Base-by-base conservation (phyloP, 2,329 filamentous ascomycete genomes). In the Penicillium sp. region DNA sequence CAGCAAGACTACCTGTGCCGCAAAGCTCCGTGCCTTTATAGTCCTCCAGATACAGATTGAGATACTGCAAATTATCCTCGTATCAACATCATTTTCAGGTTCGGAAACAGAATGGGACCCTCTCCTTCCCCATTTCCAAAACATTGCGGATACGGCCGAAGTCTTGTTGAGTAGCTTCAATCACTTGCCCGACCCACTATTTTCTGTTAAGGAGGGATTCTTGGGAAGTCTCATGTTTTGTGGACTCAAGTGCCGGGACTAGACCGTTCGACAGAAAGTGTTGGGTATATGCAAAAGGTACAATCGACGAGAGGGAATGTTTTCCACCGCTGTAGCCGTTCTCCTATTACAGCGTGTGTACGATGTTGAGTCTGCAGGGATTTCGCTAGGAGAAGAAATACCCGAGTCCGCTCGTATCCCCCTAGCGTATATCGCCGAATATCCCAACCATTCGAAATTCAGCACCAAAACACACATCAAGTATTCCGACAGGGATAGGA, bases 371-470 rank as follows among this genome's bases (percentile, higher is more conserved):
- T 38, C 38, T 38, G 18, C 46, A 1, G 46, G 52, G 9, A 21
- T 38, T 10, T 6, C 25, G 9, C 46, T 32, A 0, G 38, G 39
- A 25, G 39, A 45, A 6, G 1, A 25, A 3, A 42, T 54, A n/a
- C 52, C 46, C 7, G 52, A 42, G n/a, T 44, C 21, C 40, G 25
- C 34, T 25, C 52, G 52, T 16, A 15, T 65, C 21, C 68, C 70
- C 18, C 40, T 52, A 13, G 23, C 8, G 6, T 32, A 41, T 3
- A 39, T 53, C 12, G 51, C 39, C 2, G 44, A 53, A 35, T 13
- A 41, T 23, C 44, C 51, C 15, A 53, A 53, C 13, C 16, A 21
- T 35, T 48, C 51, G 5, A 40, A 53, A 32, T 34, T 32, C 15
- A 40, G n/a, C 3, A 15, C 38, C 16, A 29, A 48, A 5, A 21